Evolutionary conservation across 2,329 filamentous ascomycete genomes (phyloP), one percentile per base, ranked within the genome.

Genomic region (Zasmidium citrigriseum): DNA sequence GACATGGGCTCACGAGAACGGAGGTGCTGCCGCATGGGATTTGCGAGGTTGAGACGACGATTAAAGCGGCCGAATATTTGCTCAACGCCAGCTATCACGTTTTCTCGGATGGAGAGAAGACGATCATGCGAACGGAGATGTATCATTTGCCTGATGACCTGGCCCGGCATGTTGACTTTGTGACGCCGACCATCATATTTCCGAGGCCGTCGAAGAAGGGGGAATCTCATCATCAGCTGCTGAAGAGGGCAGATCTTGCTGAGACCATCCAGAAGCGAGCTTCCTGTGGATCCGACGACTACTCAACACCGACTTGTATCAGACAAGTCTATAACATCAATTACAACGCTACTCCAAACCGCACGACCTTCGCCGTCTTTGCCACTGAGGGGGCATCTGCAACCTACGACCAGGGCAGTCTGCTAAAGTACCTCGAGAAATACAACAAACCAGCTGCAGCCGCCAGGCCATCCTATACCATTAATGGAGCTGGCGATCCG

Each of bases 321-420:
- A 52, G 64, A 16, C 45, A 57, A 44, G 54, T 62, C n/a, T 68
- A 67, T 46, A 57, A 59, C n/a, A 67, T 68, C 48, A 59, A 62
- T 25, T 65, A 67, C 44, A 66, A 59, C 1, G 41, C 61, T 16
- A 54, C 62, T 25, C 64, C 66, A 5, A 62, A 66, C 18, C 61
- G 66, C 1, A 65, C 62, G 20, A 68, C 56, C 4, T 68, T 67
- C 52, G 65, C 62, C 2, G 59, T 68, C 16, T 68, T 66, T 29
- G 66, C 61, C 4, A 68, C 65, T 2, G 66, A 68, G 59, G 59
- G 60, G n/a, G 64, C 64, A 2, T 61, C 59, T 1, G 50, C 50
- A 14, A 23, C 38, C 3, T 68, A 60, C 59, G 58, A 60, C 18
- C 46, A 58, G 10, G 34, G 22, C 12, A 65, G 67, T 46, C 46